A percentile compares a stretch with the other conserved stretches of the same genome.
These are phyloP conservation scores for Phytopythium sindhum DNA, from an alignment of 352 stramenopile species.

Conservation along the genomic window DNA sequence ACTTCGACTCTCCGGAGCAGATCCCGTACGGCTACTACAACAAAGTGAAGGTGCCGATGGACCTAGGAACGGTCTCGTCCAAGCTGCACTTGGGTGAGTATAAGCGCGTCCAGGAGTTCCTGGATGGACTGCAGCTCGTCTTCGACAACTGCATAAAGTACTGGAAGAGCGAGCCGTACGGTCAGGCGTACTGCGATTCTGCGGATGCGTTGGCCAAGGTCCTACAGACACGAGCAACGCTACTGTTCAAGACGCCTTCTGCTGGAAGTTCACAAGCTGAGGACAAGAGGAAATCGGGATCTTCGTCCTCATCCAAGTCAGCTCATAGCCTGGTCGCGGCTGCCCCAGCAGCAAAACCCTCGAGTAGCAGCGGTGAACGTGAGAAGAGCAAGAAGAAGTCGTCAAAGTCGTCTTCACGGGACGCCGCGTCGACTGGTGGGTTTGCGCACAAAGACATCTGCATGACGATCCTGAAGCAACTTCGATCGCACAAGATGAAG, in stretches of 20 bases:
- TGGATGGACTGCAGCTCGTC: slow-evolving; percentile 65
- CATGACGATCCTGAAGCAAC: slow-evolving; percentile 61
- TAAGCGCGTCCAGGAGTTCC: slow-evolving; percentile 50
- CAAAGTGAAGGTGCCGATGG: slow-evolving; percentile 76
- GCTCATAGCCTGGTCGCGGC: neutral
- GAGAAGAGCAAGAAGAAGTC: slow-evolving; percentile 33
- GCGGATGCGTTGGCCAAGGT: slow-evolving; percentile 53
- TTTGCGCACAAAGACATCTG: slow-evolving; percentile 70
- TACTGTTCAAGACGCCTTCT: slow-evolving; percentile 24
- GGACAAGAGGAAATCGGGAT: neutral
- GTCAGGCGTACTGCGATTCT: slow-evolving; percentile 75
- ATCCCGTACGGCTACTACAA: slow-evolving; percentile 84
- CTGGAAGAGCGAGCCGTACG: slow-evolving; percentile 73
- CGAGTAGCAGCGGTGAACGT: slow-evolving; percentile 13
- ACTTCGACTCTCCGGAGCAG: slow-evolving; percentile 80
- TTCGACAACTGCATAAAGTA: slow-evolving; percentile 87
- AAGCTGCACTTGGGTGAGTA: slow-evolving; percentile 69
- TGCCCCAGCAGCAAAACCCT: neutral
- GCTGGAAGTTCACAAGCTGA: neutral
- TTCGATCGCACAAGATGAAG: slow-evolving; percentile 85
- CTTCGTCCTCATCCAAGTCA: neutral
- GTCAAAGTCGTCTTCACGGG: slow-evolving; percentile 35
- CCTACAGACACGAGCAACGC: slow-evolving; percentile 41
- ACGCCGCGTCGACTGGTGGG: slow-evolving; percentile 15
- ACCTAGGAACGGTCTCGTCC: slow-evolving; percentile 75